Base-by-base conservation (phyloP, 2,329 filamentous ascomycete genomes). In the Cladophialophora immunda region DNA sequence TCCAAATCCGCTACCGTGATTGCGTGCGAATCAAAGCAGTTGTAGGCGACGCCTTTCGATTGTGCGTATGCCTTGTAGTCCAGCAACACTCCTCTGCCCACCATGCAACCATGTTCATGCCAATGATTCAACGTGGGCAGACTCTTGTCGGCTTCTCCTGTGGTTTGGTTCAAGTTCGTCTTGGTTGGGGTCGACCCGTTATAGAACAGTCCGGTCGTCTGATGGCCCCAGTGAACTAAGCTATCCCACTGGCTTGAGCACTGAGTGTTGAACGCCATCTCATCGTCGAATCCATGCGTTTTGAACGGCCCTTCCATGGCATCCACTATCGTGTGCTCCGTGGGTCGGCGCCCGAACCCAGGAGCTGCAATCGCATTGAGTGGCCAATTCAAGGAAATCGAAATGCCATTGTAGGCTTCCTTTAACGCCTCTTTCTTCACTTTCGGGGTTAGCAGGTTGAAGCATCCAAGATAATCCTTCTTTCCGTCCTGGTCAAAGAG, bases 371-470 rank as follows among this genome's bases (percentile, higher is more conserved):
- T 77, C 76, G 75, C 71, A 65, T 79, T 76, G 19, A 81, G 72
- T 4, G 73, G 73, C 76, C 78, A 79, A 73, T 60, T 60, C 79
- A 19, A 75, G 75, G 50, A 77, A 76, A 62, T 84, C 82, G 69
- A 15, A 29, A 41, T 9, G 34, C 60, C 19, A 38, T 64, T 19
- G 9, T 29, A 38, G 34, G 41, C 38, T 83, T 81, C 22, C 19
- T 57, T 57, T 9, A 75, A 77, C 0, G 81, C 81, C 11, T 75
- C 72, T 8, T 74, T 74, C n/a, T 57, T 11, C 13, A 82, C 77
- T 13, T 76, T 76, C 17, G 81, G 79, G 0, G 84, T 86, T 60
- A 87, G 77, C 8, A 85, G 77, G 71, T 87, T 87, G 1, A 87
- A 76, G 70, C 81, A 84, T 25, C 85, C 85, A 8, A 85, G 77